Base-by-base conservation (phyloP, 257 asterid species). In the Nicotiana sylvestris region DNA sequence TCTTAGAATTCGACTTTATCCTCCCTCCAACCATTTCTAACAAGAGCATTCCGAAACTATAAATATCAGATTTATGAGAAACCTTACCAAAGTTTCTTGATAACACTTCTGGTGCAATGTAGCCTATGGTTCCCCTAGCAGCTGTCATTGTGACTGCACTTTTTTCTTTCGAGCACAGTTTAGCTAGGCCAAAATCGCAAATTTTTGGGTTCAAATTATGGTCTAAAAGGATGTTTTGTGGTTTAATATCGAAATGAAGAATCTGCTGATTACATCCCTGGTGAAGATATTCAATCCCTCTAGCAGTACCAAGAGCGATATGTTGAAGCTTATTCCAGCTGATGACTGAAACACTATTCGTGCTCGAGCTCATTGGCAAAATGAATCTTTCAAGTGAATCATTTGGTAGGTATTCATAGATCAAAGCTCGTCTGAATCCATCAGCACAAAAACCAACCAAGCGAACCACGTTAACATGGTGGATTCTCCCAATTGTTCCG, bases 221-320 rank as follows among this genome's bases (percentile, higher is more conserved):
- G 78, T 70, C 78, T 70, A 39, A 43, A 70, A 70, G 78, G 33
- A 70, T 70, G 57, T 70, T 70, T 70, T 39, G 78, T 39, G 78
- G 78, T 43, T 70, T 70, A 33, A 70, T 70, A 39, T 70, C 78
- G n/a, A 70, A 70, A 43, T 70, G 78, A 4, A 70, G 78, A 57
- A 70, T 70, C 21, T 70, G 58, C 58, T 70, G 78, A 70, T 70
- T 57, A 70, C 58, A 70, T 70, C 78, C 78, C 78, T 70, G 78
- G 78, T 70, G 78, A 70, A 70, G 78, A 70, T 70, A 70, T 15
- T 70, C 58, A 39, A 70, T 70, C 78, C 78, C 78, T 70, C 15
- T 49, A 49, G 56, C 56, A 10, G 56, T 49, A 49, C 56, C 56
- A 49, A 49, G 56, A 49, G 56, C 56, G 9, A 49, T 49, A 49